Evolutionary conservation across 345 rosid genomes (phyloP).

Genomic region (Sisymbrium altissimum): DNA sequence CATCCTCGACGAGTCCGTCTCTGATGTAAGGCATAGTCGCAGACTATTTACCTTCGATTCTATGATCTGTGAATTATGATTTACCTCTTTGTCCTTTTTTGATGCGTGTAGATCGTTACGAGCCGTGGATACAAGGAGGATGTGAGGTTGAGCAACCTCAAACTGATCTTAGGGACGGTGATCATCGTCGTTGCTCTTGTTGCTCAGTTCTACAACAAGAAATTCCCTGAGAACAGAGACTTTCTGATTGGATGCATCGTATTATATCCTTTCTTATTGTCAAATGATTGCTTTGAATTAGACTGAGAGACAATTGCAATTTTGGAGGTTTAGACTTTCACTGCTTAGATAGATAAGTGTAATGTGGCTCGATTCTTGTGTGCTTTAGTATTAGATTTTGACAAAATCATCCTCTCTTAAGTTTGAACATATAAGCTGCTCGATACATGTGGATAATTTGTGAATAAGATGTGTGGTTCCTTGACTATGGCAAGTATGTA

Average conservation of each 20-base stretch:
- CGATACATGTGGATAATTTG: not conserved
- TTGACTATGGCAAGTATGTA: conserved; percentile 84
- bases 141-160: conserved; percentile 80
- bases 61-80: not conserved
- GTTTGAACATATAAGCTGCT: not conserved
- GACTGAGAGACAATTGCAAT: not conserved
- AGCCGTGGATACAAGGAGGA: conserved; percentile 83
- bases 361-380: not conserved
- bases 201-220: conserved; percentile 99
- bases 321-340: not conserved
- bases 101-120: conserved; percentile 54
- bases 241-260: conserved; percentile 83
- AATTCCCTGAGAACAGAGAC: conserved; percentile 87
- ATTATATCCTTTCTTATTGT: conserved; percentile 69
- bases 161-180: conserved; percentile 61
- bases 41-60: not conserved
- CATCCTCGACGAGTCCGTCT: conserved; percentile 84
- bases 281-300: not conserved
- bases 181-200: conserved; percentile 75
- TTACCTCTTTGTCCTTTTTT: not conserved
- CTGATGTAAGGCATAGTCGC: conserved; percentile 51
- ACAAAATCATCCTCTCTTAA: not conserved
- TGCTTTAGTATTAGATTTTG: not conserved
- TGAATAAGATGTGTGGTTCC: conserved; percentile 36
- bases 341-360: not conserved